Percentiles rank a stretch among this genome's conserved stretches.
These are phyloP conservation scores for Raphidocelis subcapitata DNA, from an alignment of 139 green algal species.

Conservation along the genomic window DNA sequence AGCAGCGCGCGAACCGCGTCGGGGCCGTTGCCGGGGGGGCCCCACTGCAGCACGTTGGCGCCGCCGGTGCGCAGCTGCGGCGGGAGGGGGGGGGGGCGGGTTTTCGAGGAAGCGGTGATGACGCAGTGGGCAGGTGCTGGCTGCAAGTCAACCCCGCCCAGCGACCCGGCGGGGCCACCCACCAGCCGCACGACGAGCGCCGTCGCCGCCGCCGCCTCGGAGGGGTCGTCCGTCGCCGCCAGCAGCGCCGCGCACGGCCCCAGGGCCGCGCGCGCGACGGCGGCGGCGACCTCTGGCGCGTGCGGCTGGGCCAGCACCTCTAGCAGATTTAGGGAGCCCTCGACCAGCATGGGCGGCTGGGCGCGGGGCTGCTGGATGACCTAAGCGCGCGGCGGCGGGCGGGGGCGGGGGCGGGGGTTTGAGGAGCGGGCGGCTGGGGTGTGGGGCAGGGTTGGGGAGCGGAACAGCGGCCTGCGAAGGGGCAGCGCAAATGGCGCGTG, in stretches of 20 bases:
- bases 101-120: no score
- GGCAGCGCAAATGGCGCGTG: no score
- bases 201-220: slow-evolving; percentile 20
- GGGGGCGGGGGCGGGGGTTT: no score
- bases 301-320: slow-evolving; percentile 39
- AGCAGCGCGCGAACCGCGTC: slow-evolving; percentile 8
- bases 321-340: slow-evolving; percentile 57
- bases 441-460: no score
- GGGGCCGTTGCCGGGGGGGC: not conserved
- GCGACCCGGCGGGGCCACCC: not conserved
- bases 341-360: slow-evolving; percentile 41
- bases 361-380: slow-evolving; percentile 25
- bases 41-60: slow-evolving; percentile 8
- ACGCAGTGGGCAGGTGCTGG: not conserved
- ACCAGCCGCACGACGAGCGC: slow-evolving; percentile 35
- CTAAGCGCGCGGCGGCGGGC: no score
- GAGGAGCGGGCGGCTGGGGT: no score
- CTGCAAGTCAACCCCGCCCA: slow-evolving; percentile 38
- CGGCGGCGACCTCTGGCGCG: slow-evolving; percentile 22
- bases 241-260: slow-evolving; percentile 11
- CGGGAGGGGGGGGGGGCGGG: not conserved
- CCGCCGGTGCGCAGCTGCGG: not conserved
- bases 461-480: no score
- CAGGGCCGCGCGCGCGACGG: slow-evolving; percentile 21
- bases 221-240: not conserved